phyloP scores from a whole-genome alignment of 73 alveolate species.

The Breviolum minutum region DNA sequence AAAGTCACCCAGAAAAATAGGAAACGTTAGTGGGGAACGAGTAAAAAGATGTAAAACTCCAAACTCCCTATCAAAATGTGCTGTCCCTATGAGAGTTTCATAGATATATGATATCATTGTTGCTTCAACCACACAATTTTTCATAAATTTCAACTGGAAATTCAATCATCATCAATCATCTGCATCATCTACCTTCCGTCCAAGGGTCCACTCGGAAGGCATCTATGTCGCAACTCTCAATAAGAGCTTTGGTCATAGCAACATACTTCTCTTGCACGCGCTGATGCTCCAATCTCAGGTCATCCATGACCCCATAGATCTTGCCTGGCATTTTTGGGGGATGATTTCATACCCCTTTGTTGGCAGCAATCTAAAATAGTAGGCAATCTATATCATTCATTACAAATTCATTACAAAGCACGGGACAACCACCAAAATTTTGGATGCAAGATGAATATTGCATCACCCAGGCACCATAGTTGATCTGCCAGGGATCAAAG shows the following conservation, averaged over 20 bases:
- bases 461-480: slow-evolving; percentile 33
- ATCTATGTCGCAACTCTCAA: slow-evolving; percentile 62
- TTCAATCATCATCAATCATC: background rate
- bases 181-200: background rate
- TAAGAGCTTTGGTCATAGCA: slow-evolving; percentile 88
- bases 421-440: too few species aligned
- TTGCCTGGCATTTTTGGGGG: background rate
- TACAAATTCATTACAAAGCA: too few species aligned
- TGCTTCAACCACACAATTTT: background rate
- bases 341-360: too few species aligned
- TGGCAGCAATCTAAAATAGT: too few species aligned
- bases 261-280: slow-evolving; percentile 91
- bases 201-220: slow-evolving; percentile 69
- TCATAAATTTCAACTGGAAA: background rate
- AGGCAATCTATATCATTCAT: too few species aligned
- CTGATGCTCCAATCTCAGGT: slow-evolving; percentile 63
- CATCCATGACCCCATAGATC: slow-evolving; percentile 91
- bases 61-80: background rate
- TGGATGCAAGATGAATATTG: background rate
- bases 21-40: background rate
- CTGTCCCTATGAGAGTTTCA: too few species aligned
- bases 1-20: background rate
- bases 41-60: background rate
- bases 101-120: background rate
- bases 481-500: slow-evolving; percentile 77